These are phyloP conservation scores for Pleurotus giganteus DNA, from an alignment of 768 basidiomycete species.

Conservation along the genomic window DNA sequence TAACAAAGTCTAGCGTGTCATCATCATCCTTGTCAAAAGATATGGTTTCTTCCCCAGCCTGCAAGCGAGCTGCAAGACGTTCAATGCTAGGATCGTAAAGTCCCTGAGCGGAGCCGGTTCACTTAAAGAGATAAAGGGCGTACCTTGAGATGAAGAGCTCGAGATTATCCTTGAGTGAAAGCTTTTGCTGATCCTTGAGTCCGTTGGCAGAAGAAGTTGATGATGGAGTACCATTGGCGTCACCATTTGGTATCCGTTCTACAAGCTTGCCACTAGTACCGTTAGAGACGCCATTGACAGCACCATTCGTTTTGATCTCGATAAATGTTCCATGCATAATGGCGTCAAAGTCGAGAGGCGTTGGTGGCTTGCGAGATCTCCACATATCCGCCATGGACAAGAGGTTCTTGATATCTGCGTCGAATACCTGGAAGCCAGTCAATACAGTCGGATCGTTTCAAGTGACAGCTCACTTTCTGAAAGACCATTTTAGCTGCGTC, in stretches of 20 bases:
- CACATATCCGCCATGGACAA: conserved; percentile 97
- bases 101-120: not conserved
- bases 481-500: conserved; percentile 73
- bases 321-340: conserved; percentile 66
- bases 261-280: conserved; percentile 20
- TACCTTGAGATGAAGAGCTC: conserved; percentile 85
- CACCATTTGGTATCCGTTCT: conserved; percentile 14
- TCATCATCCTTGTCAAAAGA: conserved; percentile 98
- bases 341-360: conserved; percentile 76
- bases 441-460: not conserved
- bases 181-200: conserved; percentile 79
- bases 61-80: conserved; percentile 68
- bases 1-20: conserved; percentile 95
- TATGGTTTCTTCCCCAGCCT: conserved; percentile 66
- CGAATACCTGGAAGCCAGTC: conserved; percentile 66
- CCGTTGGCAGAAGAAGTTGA: conserved; percentile 19
- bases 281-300: conserved; percentile 21
- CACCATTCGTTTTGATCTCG: conserved; percentile 19
- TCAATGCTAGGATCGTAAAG: conserved; percentile 57
- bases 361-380: conserved; percentile 84
- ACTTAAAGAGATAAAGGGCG: conserved; percentile 7
- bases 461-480: conserved; percentile 60
- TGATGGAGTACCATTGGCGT: conserved; percentile 2
- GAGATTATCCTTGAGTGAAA: conserved; percentile 80
- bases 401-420: conserved; percentile 82